Evolutionary conservation across 345 rosid genomes (phyloP), one percentile per base, ranked within the genome.

Genomic region (Schrenkiella parvula): DNA sequence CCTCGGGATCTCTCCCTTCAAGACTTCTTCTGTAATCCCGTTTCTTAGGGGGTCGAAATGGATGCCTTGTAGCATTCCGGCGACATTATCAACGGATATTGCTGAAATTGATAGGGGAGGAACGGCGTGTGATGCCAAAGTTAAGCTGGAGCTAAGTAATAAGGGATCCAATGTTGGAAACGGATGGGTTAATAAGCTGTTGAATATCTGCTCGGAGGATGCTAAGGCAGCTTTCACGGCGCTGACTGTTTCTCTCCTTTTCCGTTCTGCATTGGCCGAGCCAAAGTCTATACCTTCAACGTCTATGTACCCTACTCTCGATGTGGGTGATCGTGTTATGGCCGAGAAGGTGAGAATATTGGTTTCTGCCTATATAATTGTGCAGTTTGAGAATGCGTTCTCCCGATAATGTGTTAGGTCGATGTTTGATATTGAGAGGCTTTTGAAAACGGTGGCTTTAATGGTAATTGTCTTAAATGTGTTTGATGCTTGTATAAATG

Each of bases 231-330:
- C 82, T 25, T 82, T 93, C 51, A 93, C 96, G 1, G 96, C 91
- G 0, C 72, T 92, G 26, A 93, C 92, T 9, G 97, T 93, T 51
- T 85, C 80, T 71, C 68, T 93, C 22, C 76, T 93, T 58, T 90
- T 93, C 73, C 85, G 85, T 22, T 93, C 97, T 5, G 76, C 83
- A 19, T 66, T 93, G 73, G 98, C 93, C 1, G 96, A 93, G 83
- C 93, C 97, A 2, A 85, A 89, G 61, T 89, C 97, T 4, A 93
- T 93, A 58, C 93, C 96, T 10, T 87, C 97, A 0, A 4, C 77
- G 15, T 93, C 97, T 68, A 93, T 93, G 98, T 80, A 31, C 55
- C 98, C 98, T 37, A 93, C 97, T 32, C 85, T 93, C 5, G 92
- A 89, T 59, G 87, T 86, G 13, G 97, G 96, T 39, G 96, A 90